A percentile compares a stretch with the other conserved stretches of the same genome.
phyloP scores from a whole-genome alignment of 331 rosid species.

The Saraca asoca region DNA sequence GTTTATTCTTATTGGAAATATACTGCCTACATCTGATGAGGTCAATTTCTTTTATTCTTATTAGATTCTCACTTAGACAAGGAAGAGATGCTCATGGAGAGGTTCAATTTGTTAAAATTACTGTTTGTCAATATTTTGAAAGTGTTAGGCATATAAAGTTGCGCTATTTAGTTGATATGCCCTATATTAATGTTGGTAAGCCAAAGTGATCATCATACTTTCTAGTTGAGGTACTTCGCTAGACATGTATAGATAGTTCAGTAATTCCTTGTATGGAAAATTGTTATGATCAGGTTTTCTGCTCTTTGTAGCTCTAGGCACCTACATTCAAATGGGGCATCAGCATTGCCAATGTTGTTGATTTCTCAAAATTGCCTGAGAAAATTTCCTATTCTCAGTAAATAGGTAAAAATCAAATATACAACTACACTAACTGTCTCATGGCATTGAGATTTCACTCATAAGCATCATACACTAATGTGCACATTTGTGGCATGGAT shows the following conservation, averaged over 20 bases:
- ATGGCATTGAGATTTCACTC: no score
- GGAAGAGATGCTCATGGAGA: no score
- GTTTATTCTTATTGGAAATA: no score
- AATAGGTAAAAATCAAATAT: no score
- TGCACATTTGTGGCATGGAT: no score
- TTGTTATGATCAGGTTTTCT: not conserved
- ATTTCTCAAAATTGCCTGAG: slow-evolving; percentile 40
- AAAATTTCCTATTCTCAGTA: no score
- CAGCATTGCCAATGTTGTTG: slow-evolving; percentile 44
- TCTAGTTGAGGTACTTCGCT: slow-evolving; percentile 50
- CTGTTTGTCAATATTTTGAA: slow-evolving; percentile 32
- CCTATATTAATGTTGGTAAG: slow-evolving; percentile 50
- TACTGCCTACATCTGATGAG: not conserved
- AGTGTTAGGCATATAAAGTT: slow-evolving; percentile 21
- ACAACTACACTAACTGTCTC: no score
- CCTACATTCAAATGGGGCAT: no score
- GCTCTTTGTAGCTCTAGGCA: slow-evolving; percentile 38
- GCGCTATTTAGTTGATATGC: slow-evolving; percentile 28
- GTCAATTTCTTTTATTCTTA: no score
- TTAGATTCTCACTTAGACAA: no score
- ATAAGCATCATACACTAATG: no score
- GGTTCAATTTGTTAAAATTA: no score
- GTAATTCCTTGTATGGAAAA: not conserved
- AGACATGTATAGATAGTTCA: not conserved
- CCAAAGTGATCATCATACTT: slow-evolving; percentile 39